Conservation (phyloP, 1,139 yeast genomes). For the Yarrowia galli region DNA sequence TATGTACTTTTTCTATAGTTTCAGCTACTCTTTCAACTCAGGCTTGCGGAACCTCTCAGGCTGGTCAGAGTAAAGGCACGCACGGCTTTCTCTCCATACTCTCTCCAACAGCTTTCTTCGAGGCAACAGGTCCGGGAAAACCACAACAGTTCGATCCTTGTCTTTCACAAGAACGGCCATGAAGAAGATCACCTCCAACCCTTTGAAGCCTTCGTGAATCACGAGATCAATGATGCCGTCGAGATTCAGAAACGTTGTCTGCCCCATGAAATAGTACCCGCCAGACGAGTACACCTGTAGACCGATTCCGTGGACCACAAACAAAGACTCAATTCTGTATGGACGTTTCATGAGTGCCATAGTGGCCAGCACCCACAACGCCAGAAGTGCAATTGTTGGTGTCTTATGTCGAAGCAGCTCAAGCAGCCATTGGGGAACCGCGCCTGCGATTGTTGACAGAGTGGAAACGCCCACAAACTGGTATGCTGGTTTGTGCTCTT, state of each 20-base stretch:
- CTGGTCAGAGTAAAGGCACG: conserved; percentile 42
- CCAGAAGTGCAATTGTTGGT: conserved; percentile 14
- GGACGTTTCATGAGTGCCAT: conserved; percentile 41
- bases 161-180: conserved; percentile 59
- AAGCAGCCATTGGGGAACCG: conserved; percentile 3
- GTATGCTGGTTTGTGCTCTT: conserved; percentile 2
- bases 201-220: conserved; percentile 66
- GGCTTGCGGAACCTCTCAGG: conserved; percentile 31
- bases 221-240: conserved; percentile 61
- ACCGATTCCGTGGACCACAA: conserved; percentile 29
- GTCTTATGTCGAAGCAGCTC: conserved; percentile 5
- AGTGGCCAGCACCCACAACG: conserved; percentile 4
- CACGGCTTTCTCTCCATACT: conserved; percentile 46
- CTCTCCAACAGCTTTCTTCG: conserved; percentile 44
- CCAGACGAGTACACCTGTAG: conserved; percentile 33
- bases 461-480: not conserved
- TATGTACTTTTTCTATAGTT: not conserved
- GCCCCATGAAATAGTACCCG: conserved; percentile 8
- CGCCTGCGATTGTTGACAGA: not conserved
- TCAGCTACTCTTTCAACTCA: not conserved
- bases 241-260: conserved; percentile 55
- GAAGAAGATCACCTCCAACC: conserved; percentile 62
- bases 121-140: conserved; percentile 55
- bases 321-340: conserved; percentile 41
- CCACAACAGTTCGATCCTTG: conserved; percentile 52